phyloP scores from a whole-genome alignment of 352 stramenopile genomes.

The Phytophthora niederhauseri region DNA sequence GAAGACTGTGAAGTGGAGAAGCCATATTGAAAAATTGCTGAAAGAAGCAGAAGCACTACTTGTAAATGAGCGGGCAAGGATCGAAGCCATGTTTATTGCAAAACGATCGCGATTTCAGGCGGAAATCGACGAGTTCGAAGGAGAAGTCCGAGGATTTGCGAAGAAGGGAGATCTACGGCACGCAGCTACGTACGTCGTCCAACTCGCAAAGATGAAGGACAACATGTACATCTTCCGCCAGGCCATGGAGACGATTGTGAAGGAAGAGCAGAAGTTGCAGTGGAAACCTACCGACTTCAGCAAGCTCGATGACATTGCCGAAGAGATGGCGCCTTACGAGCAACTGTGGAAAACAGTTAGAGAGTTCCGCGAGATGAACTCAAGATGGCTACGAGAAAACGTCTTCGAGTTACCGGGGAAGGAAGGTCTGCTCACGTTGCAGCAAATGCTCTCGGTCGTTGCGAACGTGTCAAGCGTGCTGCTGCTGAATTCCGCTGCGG shows the following conservation, averaged over 20 bases:
- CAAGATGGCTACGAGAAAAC: conserved; percentile 64
- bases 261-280: conserved; percentile 69
- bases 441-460: conserved; percentile 64
- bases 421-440: conserved; percentile 50
- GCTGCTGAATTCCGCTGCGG: conserved; percentile 55
- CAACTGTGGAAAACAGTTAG: conserved; percentile 73
- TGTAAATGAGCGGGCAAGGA: conserved; percentile 62
- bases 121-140: conserved; percentile 81
- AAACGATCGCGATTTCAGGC: conserved; percentile 73
- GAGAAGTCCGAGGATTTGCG: conserved; percentile 66
- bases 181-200: conserved; percentile 75
- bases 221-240: conserved; percentile 58
- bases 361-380: conserved; percentile 79
- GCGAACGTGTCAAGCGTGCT: conserved; percentile 62
- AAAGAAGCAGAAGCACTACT: conserved; percentile 58
- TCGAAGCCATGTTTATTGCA: conserved; percentile 73
- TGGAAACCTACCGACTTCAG: conserved; percentile 77
- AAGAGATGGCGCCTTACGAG: conserved; percentile 80
- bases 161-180: conserved; percentile 83
- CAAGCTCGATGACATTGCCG: conserved; percentile 75
- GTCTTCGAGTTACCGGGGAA: conserved; percentile 69
- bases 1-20: conserved; percentile 74
- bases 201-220: conserved; percentile 78
- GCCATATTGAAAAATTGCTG: conserved; percentile 60
- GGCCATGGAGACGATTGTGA: conserved; percentile 56